Evolutionary conservation across 2,329 filamentous ascomycete genomes (phyloP).

Genomic region (Penicillium sp.): DNA sequence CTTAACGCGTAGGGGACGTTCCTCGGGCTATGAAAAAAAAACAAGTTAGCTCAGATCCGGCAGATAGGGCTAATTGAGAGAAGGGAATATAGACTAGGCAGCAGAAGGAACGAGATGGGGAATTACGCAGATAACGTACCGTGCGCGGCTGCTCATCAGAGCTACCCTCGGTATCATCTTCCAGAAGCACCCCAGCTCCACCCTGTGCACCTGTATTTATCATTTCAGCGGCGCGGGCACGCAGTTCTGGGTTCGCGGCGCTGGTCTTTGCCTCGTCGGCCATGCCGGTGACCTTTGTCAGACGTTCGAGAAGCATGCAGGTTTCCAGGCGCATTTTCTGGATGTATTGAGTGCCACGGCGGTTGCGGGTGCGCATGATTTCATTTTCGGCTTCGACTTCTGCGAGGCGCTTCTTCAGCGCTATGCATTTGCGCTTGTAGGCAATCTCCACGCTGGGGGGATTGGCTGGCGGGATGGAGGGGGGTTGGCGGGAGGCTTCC

Average conservation of each 20-base stretch:
- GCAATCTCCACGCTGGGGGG: conserved; percentile 93
- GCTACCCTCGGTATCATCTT: conserved; percentile 46
- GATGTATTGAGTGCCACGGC: conserved; percentile 77
- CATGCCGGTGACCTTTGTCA: conserved; percentile 44
- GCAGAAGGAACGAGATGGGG: not conserved
- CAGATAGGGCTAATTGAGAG: too few species aligned
- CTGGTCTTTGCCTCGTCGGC: conserved; percentile 37
- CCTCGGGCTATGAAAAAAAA: conserved; percentile 39
- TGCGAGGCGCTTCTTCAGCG: conserved; percentile 83
- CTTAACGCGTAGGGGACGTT: conserved; percentile 47
- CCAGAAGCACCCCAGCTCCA: conserved; percentile 22
- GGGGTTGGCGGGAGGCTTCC: conserved; percentile 26
- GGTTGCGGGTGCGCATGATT: conserved; percentile 72
- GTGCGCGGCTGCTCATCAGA: conserved; percentile 46
- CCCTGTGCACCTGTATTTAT: conserved; percentile 24
- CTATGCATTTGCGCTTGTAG: conserved; percentile 94
- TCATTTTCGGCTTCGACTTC: conserved; percentile 94
- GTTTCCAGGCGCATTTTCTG: conserved; percentile 77
- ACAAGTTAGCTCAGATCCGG: not conserved
- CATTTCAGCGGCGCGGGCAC: conserved; percentile 35
- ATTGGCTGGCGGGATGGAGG: conserved; percentile 43
- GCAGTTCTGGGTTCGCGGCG: conserved; percentile 34
- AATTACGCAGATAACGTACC: conserved; percentile 27
- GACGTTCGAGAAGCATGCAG: conserved; percentile 43
- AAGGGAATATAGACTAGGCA: not conserved